Evolutionary conservation across 208 protist species (phyloP), one percentile per base, ranked within the genome.

Genomic region (Leishmania gerbilli): DNA sequence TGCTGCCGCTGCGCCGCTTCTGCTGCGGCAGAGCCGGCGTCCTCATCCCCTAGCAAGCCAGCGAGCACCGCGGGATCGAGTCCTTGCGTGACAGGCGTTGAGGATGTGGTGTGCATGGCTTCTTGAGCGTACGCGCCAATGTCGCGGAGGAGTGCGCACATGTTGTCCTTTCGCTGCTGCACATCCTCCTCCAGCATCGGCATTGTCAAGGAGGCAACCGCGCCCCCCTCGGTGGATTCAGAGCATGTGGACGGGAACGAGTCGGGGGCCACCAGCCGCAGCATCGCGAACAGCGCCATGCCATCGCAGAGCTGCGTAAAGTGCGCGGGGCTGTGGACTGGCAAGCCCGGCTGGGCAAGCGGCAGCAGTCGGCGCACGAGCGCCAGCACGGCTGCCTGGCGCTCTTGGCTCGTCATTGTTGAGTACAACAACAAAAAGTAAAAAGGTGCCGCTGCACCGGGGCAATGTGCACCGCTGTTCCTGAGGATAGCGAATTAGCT

Each of bases 221-320:
- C 77, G 49, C 53, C 74, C 19, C 69, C 77, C 27, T 77, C 65
- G 9, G 47, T 68, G 13, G 75, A 27, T 34, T 87, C 55, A 40
- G 86, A 82, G 37, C 81, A 74, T 56, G 79, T 87, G 74, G 82
- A 77, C 1, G 87, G 77, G 68, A 92, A 95, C 7, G 27, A 74
- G 60, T 51, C 77, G 31, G 89, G 89, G 55, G 81, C 83, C 34
- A 91, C 79, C 15, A 81, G 68, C 53, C 83, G 76, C 53, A 95
- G 89, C 78, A 87, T 74, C 31, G 68, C 74, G 79, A 92, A 93
- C 19, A 93, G 55, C 53, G 76, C 62, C 31, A 74, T 71, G 62
- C 89, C 91, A 49, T 91, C 85, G 40, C 80, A 82, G 53, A 95
- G 83, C 55, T 87, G 81, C 37, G 77, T 69, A 53, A 88, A 93